Evolutionary conservation across 73 alveolate genomes (phyloP).

Genomic region (Vitrella brassicaformis): DNA sequence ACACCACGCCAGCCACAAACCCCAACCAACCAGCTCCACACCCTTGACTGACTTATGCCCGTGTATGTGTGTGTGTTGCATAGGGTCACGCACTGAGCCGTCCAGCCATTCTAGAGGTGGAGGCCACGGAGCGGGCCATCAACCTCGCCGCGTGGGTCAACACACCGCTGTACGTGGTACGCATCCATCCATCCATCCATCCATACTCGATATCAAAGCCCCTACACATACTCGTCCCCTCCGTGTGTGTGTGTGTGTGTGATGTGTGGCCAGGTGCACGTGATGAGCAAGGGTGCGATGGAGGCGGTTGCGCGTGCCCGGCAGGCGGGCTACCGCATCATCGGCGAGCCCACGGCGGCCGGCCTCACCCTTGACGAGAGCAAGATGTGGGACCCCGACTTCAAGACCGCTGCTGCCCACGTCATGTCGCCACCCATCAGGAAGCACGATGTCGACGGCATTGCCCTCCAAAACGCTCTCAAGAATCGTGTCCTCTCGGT

Average conservation of each 20-base stretch:
- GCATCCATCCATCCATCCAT: no score
- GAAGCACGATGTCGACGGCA: neutral
- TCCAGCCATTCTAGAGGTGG: slow-evolving; percentile 40
- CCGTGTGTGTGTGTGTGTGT: no score
- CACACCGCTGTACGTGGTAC: slow-evolving; percentile 49
- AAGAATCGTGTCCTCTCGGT: slow-evolving; percentile 29
- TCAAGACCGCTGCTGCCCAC: slow-evolving; percentile 46
- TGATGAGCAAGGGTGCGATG: slow-evolving; percentile 44
- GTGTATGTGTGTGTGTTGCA: no score
- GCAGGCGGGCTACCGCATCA: slow-evolving; percentile 40
- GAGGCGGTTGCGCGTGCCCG: slow-evolving; percentile 46
- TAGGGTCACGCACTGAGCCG: slow-evolving; percentile 45
- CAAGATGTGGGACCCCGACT: slow-evolving; percentile 30
- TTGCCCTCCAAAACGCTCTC: slow-evolving; percentile 21
- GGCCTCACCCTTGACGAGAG: slow-evolving; percentile 44
- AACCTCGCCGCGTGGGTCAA: slow-evolving; percentile 38
- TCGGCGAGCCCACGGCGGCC: slow-evolving; percentile 49
- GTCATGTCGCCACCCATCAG: slow-evolving; percentile 53
- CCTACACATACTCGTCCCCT: no score
- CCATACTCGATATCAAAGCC: no score
- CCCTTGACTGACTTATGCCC: no score
- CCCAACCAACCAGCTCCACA: no score
- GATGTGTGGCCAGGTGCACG: no score
- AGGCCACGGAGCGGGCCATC: slow-evolving; percentile 47
- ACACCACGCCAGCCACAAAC: slow-evolving; percentile 37